Evolutionary conservation across 768 basidiomycete genomes (phyloP), one percentile per base, ranked within the genome.

Genomic region (Termitomyces sp.): DNA sequence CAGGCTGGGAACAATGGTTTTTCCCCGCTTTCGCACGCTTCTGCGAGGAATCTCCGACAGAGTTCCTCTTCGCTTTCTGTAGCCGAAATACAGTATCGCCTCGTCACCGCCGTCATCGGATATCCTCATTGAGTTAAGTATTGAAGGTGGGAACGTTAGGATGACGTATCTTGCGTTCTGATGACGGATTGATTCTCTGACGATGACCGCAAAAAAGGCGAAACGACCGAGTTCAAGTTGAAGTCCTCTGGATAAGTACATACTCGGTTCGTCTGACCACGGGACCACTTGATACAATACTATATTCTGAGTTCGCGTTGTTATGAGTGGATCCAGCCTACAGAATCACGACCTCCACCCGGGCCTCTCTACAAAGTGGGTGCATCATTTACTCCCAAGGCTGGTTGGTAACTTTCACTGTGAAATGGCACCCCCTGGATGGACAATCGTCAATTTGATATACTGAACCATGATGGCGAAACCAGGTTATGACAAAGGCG

Each of bases 401-500:
- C 36, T 38, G 38, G 38, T 20, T 35, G 26, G 48, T 48, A 56
- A 49, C 20, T 49, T 32, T 50, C 7, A 66, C 62, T 56, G 62
- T 16, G 50, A 63, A 50, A 66, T 69, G 66, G 65, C 74, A 16
- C 61, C 73, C 28, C 77, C 79, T 47, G 79, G 77, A 68, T 80
- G 78, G 79, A 80, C 85, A 14, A 72, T 87, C 36, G 77, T 80
- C 50, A 81, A 85, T 67, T 83, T 84, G 67, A 80, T 87, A 87
- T 67, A 70, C 71, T 61, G 84, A 83, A 14, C 72, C 75, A 13
- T 87, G 85, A 85, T 85, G 84, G 85, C 75, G 64, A 56, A 85
- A 86, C 71, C 75, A 76, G 60, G 84, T 86, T 85, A 64, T 46
- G 76, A 36, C 35, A 3, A 16, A 23, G 35, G 23, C 7, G 23